Base-by-base conservation (phyloP, 2,329 filamentous ascomycete genomes). In the Aureobasidium sp. region DNA sequence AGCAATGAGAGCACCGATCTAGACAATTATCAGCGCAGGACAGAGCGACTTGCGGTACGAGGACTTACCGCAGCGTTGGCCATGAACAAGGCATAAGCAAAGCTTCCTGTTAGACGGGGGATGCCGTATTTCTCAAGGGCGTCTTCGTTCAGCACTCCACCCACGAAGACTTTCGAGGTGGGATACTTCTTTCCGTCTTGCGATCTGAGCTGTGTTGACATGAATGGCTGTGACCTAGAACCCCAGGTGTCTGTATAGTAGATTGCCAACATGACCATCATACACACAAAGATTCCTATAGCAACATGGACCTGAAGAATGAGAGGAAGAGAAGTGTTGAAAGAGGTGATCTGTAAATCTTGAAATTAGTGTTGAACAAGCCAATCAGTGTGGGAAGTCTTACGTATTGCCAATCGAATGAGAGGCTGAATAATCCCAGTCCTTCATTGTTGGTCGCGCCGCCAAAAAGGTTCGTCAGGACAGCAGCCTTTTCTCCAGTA, bases 371-470 rank as follows among this genome's bases (percentile, higher is more conserved):
- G 37, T 59, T 25, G 8, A 5, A 49, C 20, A 5, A 20, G 3
- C 29, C 1, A 9, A 5, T 20, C 11, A 9, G 29, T 7, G 7
- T 36, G 27, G 8, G 5, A 22, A 7, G 1, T n/a, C 62, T 59
- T 48, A 66, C 65, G 60, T 70, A 81, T 77, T 75, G 81, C 81
- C 81, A 83, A 64, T 83, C 81, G n/a, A 83, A 76, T 0, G 78
- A 80, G 0, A 83, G 41, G 25, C 62, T 76, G 29, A 83, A 79
- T 0, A 82, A 68, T 0, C 81, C 81, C 2, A 83, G 66, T 1
- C 81, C 81, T 64, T 83, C 79, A 51, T 83, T 83, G 63, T 79
- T 81, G 6, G 75, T 70, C 2, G 80, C 73, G 0, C 81, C 81
- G 8, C 81, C 81, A 60, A 83, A 84, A 0, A 83, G 51, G 25